Evolutionary conservation across 495 filamentous ascomycete species (phyloP).

Genomic region (Staphylotrichum longicolle): DNA sequence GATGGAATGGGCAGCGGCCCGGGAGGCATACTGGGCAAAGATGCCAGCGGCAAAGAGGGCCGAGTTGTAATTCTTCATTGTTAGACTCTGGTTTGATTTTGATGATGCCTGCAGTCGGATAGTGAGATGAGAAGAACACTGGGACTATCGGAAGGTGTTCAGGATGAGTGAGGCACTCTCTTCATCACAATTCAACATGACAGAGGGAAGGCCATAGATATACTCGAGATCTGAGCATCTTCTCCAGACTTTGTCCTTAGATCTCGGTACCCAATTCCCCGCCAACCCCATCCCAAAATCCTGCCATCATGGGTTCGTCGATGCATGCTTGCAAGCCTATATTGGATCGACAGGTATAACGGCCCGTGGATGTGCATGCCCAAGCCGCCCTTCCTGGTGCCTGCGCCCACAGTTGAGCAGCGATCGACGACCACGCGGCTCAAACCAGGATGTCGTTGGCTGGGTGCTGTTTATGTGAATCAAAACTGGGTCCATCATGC

Average conservation of each 20-base stretch:
- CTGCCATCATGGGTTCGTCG: not conserved
- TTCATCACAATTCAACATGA: constrained; percentile 17
- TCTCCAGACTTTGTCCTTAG: not conserved
- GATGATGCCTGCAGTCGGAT: too few species aligned
- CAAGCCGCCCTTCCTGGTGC: not conserved
- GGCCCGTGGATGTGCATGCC: constrained; percentile 4
- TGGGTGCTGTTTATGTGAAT: constrained; percentile 11
- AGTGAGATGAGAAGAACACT: too few species aligned
- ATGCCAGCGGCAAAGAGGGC: constrained; percentile 19
- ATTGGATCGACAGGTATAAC: constrained; percentile 19
- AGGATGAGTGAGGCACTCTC: not conserved
- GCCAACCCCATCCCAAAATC: not conserved
- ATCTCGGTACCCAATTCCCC: constrained; percentile 7
- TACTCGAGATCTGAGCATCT: not conserved
- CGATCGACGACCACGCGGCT: constrained; percentile 8
- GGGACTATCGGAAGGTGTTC: too few species aligned
- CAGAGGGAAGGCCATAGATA: not conserved
- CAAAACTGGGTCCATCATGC: constrained; percentile 15
- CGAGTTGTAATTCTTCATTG: constrained; percentile 24
- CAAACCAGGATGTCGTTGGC: constrained; percentile 3
- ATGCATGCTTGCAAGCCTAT: constrained; percentile 4
- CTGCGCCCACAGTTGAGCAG: not conserved
- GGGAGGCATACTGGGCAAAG: constrained; percentile 16
- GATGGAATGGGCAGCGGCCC: constrained; percentile 33
- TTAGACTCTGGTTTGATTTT: not conserved